Evolutionary conservation across 1,139 yeast species (phyloP).

Genomic region (Candida sanyaensis): DNA sequence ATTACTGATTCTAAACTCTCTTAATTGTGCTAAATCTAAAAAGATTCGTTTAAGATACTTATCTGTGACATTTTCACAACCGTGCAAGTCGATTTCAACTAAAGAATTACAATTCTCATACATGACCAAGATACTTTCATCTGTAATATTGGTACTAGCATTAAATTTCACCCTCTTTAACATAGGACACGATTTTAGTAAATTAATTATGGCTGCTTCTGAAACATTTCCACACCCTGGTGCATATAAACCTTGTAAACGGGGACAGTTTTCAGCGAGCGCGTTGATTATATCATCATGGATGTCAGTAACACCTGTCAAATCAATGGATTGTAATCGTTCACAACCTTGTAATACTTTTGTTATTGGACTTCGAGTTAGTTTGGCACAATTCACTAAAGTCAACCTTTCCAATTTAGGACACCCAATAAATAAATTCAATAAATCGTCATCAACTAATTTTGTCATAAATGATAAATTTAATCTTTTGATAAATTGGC

Average conservation of each 20-base stretch:
- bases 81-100: conserved; percentile 89
- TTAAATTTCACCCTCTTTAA: conserved; percentile 82
- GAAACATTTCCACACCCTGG: conserved; percentile 77
- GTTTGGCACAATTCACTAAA: conserved; percentile 72
- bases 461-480: conserved; percentile 78
- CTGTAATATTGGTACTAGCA: conserved; percentile 68
- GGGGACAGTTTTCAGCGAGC: conserved; percentile 70
- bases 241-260: conserved; percentile 88
- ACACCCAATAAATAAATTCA: conserved; percentile 62
- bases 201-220: conserved; percentile 60
- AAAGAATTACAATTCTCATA: conserved; percentile 72
- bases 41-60: conserved; percentile 61
- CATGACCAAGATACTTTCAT: conserved; percentile 63
- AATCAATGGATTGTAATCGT: conserved; percentile 80
- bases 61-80: conserved; percentile 76
- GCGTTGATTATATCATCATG: conserved; percentile 70
- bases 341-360: conserved; percentile 64
- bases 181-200: conserved; percentile 68
- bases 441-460: conserved; percentile 62
- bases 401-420: conserved; percentile 82
- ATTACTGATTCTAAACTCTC: conserved; percentile 83
- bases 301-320: conserved; percentile 75
- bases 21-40: conserved; percentile 61
- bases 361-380: conserved; percentile 64
- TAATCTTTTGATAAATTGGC: conserved; percentile 73